Evolutionary conservation across 345 rosid species (phyloP).

Genomic region (Alliaria petiolata): DNA sequence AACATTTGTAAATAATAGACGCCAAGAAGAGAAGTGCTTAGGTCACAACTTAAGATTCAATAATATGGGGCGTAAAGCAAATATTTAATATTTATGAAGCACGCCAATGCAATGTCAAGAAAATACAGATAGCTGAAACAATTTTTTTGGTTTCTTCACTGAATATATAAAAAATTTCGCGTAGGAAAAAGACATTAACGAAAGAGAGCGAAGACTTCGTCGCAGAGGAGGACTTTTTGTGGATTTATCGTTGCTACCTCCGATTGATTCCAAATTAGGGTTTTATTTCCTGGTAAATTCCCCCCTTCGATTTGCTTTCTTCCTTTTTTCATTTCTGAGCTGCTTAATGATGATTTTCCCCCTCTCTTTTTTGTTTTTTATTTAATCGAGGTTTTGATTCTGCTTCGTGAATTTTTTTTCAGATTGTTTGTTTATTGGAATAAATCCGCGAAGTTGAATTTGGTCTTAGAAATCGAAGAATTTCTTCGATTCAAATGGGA

Average conservation of each 20-base stretch:
- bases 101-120: conserved; percentile 9
- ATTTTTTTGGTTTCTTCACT: neutral
- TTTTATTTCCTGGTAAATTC: conserved; percentile 19
- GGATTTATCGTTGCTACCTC: conserved; percentile 11
- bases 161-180: conserved; percentile 8
- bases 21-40: neutral
- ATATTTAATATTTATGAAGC: neutral
- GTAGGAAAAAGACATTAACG: conserved; percentile 25
- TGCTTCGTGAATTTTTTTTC: conserved; percentile 2
- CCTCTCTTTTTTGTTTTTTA: neutral
- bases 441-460: neutral
- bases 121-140: conserved; percentile 16
- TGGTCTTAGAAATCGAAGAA: neutral
- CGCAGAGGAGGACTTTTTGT: conserved; percentile 26
- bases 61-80: conserved; percentile 14
- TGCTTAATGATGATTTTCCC: neutral
- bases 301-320: neutral
- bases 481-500: conserved; percentile 26
- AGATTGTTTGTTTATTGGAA: conserved; percentile 13
- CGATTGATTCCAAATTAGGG: conserved; percentile 25
- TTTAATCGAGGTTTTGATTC: conserved; percentile 2
- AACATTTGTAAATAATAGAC: neutral
- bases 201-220: conserved; percentile 31
- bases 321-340: neutral
- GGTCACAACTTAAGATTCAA: neutral